Evolutionary conservation across 129 eudicot species (phyloP), one percentile per base, ranked within the genome.

Genomic region (Silybum marianum): DNA sequence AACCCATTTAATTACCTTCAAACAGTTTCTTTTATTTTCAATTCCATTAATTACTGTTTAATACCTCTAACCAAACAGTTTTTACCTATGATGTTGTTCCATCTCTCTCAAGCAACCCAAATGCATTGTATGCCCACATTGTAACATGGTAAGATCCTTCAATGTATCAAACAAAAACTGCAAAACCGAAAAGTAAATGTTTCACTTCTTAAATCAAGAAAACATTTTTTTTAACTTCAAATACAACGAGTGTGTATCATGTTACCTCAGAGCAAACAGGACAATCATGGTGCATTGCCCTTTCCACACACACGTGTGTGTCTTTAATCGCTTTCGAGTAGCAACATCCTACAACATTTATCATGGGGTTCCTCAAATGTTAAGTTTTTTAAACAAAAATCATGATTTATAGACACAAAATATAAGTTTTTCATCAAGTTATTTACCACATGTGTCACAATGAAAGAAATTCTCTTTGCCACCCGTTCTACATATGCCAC

Each of bases 401-500:
- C 22, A n/a, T 39, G 30, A 19, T 70, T 25, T 77, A 58, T 26
- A 28, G 46, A 58, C 30, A 39, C 11, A 58, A 36, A 40, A 60
- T 4, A 12, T 13, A 63, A 42, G 3, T 39, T 73, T 22, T 44
- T 28, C n/a, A 22, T 26, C 79, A 71, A 21, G 71, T 4, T 51
- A 69, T 4, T 58, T 79, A 92, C 97, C 97, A 77, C 97, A 92
- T 75, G 82, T 90, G 30, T 85, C 82, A 65, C 97, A 92, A 36
- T 92, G 97, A 77, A 90, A 92, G 84, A 86, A 92, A 74, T 90
- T 92, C 72, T 92, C 94, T 39, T 85, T 38, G 54, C 94, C 97
- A 3, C 97, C 97, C 24, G 87, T 86, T 82, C 97, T 91, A 86
- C 97, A 93, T 62, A 93, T 93, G 84, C 96, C 96, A 86, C 98